A percentile compares a stretch with the other conserved stretches of the same genome.
phyloP scores from a whole-genome alignment of 345 rosid genomes.

The Pistacia atlantica region DNA sequence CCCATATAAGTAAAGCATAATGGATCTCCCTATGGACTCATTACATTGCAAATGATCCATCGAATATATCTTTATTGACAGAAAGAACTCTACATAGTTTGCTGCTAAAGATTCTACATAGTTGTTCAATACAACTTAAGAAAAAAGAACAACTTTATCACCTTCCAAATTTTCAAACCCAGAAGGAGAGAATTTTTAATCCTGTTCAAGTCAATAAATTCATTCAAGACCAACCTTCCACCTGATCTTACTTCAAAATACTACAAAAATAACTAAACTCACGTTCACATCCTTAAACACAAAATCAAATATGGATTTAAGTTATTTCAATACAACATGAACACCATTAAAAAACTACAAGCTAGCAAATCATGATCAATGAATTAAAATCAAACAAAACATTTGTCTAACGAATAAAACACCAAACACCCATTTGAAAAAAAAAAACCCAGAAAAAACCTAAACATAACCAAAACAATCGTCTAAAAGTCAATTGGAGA shows the following conservation, averaged over 20 bases:
- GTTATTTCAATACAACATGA: background rate
- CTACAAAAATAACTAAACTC: background rate
- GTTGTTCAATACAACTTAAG: background rate
- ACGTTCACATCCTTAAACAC: conserved; percentile 2
- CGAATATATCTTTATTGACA: background rate
- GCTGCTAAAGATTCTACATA: background rate
- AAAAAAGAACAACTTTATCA: background rate
- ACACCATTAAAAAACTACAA: conserved; percentile 4
- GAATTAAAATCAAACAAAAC: background rate
- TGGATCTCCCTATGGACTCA: no score
- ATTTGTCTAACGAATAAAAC: background rate
- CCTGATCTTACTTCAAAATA: background rate
- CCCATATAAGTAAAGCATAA: background rate
- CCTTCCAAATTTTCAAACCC: conserved; percentile 4
- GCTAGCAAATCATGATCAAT: background rate
- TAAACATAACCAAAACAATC: background rate
- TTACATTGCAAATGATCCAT: background rate
- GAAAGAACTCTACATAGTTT: background rate
- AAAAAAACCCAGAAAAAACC: background rate
- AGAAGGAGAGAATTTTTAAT: background rate
- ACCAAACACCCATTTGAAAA: conserved; percentile 1
- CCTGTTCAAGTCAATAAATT: background rate
- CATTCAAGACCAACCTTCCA: background rate
- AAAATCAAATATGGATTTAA: background rate
- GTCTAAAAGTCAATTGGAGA: background rate